A percentile compares a stretch with the other conserved stretches of the same genome.
Evolutionary conservation across 1,284 basidiomycete species (phyloP).

Genomic region (Flammula alnicola): DNA sequence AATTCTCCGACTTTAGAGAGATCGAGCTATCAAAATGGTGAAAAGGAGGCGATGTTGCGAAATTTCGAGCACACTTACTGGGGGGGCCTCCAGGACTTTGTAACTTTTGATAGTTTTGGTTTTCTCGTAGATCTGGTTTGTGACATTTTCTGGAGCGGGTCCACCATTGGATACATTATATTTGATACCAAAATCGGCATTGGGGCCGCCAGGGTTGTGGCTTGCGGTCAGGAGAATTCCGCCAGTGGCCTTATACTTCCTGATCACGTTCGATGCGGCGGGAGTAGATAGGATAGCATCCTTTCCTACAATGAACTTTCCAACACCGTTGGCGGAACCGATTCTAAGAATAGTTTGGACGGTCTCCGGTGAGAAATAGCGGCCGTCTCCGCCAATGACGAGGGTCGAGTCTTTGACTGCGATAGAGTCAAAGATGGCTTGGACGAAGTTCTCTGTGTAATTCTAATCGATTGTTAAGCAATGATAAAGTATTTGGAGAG

Average conservation of each 20-base stretch:
- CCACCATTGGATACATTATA: constrained; percentile 98
- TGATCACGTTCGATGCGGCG: constrained; percentile 94
- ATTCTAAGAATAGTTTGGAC: constrained; percentile 92
- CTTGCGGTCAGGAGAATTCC: constrained; percentile 98
- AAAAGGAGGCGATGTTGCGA: constrained; percentile 5
- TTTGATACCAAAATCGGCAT: constrained; percentile 99
- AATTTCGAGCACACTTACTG: constrained; percentile 52
- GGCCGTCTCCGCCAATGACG: constrained; percentile 97
- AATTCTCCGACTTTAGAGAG: constrained; percentile 83
- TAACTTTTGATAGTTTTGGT: constrained; percentile 89
- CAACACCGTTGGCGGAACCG: constrained; percentile 89
- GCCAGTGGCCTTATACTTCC: constrained; percentile 94
- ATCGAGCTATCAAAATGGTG: constrained; percentile 62
- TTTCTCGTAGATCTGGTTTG: constrained; percentile 91
- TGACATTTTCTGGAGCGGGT: constrained; percentile 94
- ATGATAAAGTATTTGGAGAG: constrained; percentile 12
- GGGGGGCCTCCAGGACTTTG: constrained; percentile 81
- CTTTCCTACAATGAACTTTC: constrained; percentile 89
- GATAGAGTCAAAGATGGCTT: constrained; percentile 93
- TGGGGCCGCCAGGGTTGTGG: constrained; percentile 97
- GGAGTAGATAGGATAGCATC: constrained; percentile 95
- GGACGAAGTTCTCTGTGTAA: constrained; percentile 99
- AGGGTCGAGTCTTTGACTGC: constrained; percentile 83
- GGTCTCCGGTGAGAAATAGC: constrained; percentile 90
- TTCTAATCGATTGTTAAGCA: constrained; percentile 53